A percentile compares a stretch with the other conserved stretches of the same genome.
Evolutionary conservation across 352 stramenopile species (phyloP).

Genomic region (Phytopythium aichiense): DNA sequence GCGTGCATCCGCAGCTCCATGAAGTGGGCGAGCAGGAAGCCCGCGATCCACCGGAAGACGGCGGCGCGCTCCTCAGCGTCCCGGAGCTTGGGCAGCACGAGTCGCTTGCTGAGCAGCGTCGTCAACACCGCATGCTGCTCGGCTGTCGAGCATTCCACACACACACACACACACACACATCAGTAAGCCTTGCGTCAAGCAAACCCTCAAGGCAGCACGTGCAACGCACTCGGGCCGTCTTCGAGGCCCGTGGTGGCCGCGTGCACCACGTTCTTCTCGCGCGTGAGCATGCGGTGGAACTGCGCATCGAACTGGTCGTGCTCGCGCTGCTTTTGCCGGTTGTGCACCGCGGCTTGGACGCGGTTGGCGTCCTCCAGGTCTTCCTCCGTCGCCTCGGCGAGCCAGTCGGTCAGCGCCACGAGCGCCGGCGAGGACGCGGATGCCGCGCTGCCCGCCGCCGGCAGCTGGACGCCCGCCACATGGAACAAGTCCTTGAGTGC

Average conservation of each 20-base stretch:
- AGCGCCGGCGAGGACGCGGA: constrained; percentile 16
- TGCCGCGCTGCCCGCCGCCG: neutral
- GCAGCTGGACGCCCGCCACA: constrained; percentile 48
- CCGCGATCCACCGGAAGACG: constrained; percentile 76
- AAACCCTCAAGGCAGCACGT: neutral
- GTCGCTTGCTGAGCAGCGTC: constrained; percentile 47
- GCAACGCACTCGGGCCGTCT: constrained; percentile 49
- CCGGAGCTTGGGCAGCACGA: constrained; percentile 57
- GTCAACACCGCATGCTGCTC: constrained; percentile 61
- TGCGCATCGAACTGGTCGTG: constrained; percentile 53
- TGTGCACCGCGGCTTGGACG: constrained; percentile 32
- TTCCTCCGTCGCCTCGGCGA: constrained; percentile 40
- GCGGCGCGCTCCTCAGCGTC: constrained; percentile 45
- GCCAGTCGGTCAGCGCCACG: constrained; percentile 44
- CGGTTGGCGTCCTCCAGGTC: constrained; percentile 30
- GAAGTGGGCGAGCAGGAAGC: constrained; percentile 77
- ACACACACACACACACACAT: neutral
- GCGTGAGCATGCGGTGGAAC: constrained; percentile 59
- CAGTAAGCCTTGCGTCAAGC: neutral
- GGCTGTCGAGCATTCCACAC: constrained; percentile 12
- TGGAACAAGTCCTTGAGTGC: constrained; percentile 60
- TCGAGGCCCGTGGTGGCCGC: constrained; percentile 65
- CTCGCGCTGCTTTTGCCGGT: constrained; percentile 33
- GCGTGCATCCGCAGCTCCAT: constrained; percentile 76
- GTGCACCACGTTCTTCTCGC: constrained; percentile 78